phyloP scores from a whole-genome alignment of 73 alveolate genomes.

The Paramecium bursaria region DNA sequence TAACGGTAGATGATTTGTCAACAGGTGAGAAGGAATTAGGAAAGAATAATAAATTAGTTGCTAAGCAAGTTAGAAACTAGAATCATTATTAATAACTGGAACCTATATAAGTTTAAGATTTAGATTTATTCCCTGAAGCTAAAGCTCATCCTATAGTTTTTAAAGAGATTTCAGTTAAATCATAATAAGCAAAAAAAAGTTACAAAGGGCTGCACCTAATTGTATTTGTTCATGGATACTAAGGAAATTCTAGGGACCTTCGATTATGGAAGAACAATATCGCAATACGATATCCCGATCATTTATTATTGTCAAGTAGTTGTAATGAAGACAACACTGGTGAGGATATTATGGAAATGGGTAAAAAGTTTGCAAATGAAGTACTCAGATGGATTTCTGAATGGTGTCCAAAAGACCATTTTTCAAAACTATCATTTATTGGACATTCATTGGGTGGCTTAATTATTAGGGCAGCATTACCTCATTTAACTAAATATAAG shows the following conservation, averaged over 20 bases:
- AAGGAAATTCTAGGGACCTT: conserved; percentile 97
- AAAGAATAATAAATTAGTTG: conserved; percentile 65
- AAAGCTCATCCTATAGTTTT: conserved; percentile 80
- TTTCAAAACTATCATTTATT: conserved; percentile 78
- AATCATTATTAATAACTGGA: conserved; percentile 65
- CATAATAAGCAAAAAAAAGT: neutral
- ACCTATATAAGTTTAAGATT: conserved; percentile 72
- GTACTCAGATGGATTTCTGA: conserved; percentile 85
- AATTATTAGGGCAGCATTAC: conserved; percentile 93
- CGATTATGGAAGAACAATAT: conserved; percentile 91
- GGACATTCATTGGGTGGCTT: conserved; percentile 95
- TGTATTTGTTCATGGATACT: conserved; percentile 97
- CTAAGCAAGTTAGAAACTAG: conserved; percentile 71
- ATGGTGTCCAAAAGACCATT: conserved; percentile 86
- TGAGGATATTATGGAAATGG: conserved; percentile 91
- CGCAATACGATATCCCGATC: conserved; percentile 89
- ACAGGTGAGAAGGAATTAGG: conserved; percentile 71
- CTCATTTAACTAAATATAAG: conserved; percentile 79
- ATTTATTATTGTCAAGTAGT: conserved; percentile 85
- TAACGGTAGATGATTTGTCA: conserved; percentile 73
- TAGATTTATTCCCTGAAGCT: conserved; percentile 74
- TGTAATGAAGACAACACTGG: conserved; percentile 96
- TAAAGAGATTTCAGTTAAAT: conserved; percentile 77
- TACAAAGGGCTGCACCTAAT: conserved; percentile 89
- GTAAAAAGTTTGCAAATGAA: conserved; percentile 94